phyloP scores from a whole-genome alignment of 129 eudicot species.

The Flaveria trinervia region DNA sequence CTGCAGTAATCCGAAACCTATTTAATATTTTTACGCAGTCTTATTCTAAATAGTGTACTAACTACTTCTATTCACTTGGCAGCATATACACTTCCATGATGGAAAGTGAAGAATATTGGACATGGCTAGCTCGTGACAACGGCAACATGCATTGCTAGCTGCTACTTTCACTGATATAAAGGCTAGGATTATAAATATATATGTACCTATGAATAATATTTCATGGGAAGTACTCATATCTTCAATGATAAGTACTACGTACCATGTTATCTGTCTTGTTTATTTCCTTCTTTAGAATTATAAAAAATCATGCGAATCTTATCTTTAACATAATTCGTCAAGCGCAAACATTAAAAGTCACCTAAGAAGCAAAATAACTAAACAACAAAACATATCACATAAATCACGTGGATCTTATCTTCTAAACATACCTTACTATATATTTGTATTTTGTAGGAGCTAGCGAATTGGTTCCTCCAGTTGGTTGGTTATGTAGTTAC shows the following conservation, averaged over 20 bases:
- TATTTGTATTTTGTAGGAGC: no score
- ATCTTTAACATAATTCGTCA: no score
- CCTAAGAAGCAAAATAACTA: no score
- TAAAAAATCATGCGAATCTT: no score
- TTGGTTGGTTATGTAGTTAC: no score
- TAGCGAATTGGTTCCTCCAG: no score
- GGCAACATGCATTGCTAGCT: conserved; percentile 24
- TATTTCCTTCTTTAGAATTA: no score
- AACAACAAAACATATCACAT: no score
- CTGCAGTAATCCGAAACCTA: not conserved
- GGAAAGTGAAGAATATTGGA: not conserved
- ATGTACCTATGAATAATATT: not conserved
- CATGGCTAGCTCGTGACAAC: not conserved
- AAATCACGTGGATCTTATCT: no score
- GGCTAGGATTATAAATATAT: conserved; percentile 2
- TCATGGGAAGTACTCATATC: not conserved
- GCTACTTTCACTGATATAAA: conserved; percentile 22
- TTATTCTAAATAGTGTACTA: not conserved
- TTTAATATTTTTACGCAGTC: not conserved
- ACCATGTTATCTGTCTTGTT: not conserved
- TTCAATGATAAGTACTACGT: not conserved
- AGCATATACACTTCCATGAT: conserved; percentile 61
- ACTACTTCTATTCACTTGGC: conserved; percentile 28
- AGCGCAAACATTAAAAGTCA: no score
- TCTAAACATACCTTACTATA: no score